Conservation (phyloP, 768 basidiomycete genomes). For the Tubosaeta sp. region DNA sequence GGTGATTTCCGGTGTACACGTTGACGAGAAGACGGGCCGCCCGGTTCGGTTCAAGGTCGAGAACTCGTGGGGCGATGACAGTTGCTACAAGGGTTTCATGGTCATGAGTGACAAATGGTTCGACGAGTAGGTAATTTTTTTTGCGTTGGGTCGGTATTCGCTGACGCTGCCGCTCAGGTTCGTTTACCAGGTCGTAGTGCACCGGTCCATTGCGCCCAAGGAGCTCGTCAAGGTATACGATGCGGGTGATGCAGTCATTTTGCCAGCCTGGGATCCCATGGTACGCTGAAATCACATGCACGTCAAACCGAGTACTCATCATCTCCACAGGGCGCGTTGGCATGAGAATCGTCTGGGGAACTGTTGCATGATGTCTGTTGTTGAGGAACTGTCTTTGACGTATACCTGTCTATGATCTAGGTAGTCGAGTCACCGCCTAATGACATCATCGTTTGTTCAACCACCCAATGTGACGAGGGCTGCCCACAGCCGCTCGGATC, state of each 20-base stretch:
- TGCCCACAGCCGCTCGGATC: not conserved
- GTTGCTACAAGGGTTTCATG: slow-evolving; percentile 82
- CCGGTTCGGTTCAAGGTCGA: slow-evolving; percentile 94
- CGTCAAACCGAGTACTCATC: not conserved
- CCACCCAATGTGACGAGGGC: not conserved
- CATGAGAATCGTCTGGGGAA: slow-evolving; percentile 7
- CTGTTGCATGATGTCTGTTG: not conserved
- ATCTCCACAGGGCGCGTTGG: slow-evolving; percentile 19
- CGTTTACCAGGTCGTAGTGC: slow-evolving; percentile 92
- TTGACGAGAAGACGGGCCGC: slow-evolving; percentile 63
- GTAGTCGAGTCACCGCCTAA: not conserved
- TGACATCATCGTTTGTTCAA: not conserved
- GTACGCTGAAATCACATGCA: slow-evolving; percentile 9
- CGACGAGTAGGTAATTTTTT: slow-evolving; percentile 57
- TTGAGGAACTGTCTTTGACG: not conserved
- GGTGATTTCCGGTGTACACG: slow-evolving; percentile 88
- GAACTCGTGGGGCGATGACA: slow-evolving; percentile 85
- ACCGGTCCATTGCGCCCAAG: slow-evolving; percentile 71
- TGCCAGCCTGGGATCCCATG: slow-evolving; percentile 81
- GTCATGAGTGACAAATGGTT: slow-evolving; percentile 95
- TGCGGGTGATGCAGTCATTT: slow-evolving; percentile 52
- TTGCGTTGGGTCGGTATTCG: not conserved
- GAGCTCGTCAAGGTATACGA: slow-evolving; percentile 82
- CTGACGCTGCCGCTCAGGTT: slow-evolving; percentile 43
- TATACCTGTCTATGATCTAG: not conserved